Evolutionary conservation across 202 grass and related monocot genomes (phyloP).

Genomic region (Miscanthus sacchariflorus): DNA sequence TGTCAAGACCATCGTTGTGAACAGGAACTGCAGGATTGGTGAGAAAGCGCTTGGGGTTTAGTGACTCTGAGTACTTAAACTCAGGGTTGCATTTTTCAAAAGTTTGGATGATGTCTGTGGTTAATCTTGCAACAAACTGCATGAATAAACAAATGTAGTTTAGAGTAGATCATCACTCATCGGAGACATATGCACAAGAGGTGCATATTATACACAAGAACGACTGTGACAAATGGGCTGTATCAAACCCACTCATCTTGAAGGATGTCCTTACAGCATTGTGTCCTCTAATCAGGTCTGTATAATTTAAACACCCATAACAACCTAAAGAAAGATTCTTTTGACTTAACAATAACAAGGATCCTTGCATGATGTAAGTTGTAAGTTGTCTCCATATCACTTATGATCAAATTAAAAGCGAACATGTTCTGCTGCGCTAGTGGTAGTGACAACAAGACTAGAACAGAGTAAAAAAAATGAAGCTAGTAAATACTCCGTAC

Average conservation of each 20-base stretch:
- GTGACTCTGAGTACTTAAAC: slow-evolving; percentile 81
- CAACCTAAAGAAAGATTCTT: background rate
- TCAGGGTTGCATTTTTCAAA: slow-evolving; percentile 81
- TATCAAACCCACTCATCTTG: background rate
- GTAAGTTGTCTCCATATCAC: slow-evolving; percentile 30
- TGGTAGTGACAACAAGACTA: slow-evolving; percentile 16
- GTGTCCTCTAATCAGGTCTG: background rate
- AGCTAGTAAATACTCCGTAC: background rate
- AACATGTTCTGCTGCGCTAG: slow-evolving; percentile 15
- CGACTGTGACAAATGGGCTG: slow-evolving; percentile 6
- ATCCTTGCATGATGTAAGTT: slow-evolving; percentile 31
- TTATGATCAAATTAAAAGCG: slow-evolving; percentile 29
- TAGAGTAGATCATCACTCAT: slow-evolving; percentile 39
- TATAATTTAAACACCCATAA: slow-evolving; percentile 26
- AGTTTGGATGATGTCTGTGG: slow-evolving; percentile 76
- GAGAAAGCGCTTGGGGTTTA: slow-evolving; percentile 89
- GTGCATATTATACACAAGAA: slow-evolving; percentile 40
- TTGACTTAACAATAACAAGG: slow-evolving; percentile 7
- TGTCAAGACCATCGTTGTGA: slow-evolving; percentile 87
- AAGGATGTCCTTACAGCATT: slow-evolving; percentile 25
- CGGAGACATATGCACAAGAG: slow-evolving; percentile 13
- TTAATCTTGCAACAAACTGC: slow-evolving; percentile 89
- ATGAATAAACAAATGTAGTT: slow-evolving; percentile 51
- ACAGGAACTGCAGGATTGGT: slow-evolving; percentile 79
- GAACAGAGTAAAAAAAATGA: slow-evolving; percentile 28